Percentiles rank a stretch among this genome's conserved stretches.
Conservation (phyloP, 345 rosid genomes). For the Turnera subulata region DNA sequence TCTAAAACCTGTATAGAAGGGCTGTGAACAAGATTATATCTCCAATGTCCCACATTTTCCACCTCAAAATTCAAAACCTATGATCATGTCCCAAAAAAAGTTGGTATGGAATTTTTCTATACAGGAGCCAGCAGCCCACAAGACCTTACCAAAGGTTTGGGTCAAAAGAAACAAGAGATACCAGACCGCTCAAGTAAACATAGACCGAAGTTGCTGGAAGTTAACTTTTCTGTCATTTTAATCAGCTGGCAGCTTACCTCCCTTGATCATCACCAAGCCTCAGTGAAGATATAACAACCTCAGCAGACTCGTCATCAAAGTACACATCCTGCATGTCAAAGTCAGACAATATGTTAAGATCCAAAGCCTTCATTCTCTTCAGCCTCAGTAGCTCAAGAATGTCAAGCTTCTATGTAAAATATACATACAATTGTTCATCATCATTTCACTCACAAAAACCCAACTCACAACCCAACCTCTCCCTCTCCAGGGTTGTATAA, state of each 20-base stretch:
- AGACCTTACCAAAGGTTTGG: neutral
- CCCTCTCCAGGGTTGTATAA: neutral
- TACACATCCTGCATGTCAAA: conserved; percentile 69
- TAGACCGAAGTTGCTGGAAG: neutral
- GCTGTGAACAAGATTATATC: too few relatives aligned
- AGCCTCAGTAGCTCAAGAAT: neutral
- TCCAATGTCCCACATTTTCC: neutral
- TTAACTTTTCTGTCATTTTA: neutral
- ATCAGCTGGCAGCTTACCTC: conserved; percentile 44
- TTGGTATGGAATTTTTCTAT: too few relatives aligned
- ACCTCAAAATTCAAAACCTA: neutral
- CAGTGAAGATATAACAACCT: conserved; percentile 88
- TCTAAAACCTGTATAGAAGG: too few relatives aligned
- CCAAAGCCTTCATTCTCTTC: neutral
- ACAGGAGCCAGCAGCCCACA: too few relatives aligned
- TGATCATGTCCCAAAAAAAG: too few relatives aligned
- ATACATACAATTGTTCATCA: too few relatives aligned
- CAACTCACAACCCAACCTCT: neutral
- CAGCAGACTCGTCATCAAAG: conserved; percentile 92
- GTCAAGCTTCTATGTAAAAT: too few relatives aligned
- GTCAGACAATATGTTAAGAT: conserved; percentile 3
- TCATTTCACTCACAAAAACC: neutral
- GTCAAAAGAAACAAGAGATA: neutral
- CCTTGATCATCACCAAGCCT: conserved; percentile 96
- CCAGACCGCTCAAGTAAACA: too few relatives aligned